phyloP scores from a whole-genome alignment of 139 green algal genomes.

The Volvox reticuliferus region DNA sequence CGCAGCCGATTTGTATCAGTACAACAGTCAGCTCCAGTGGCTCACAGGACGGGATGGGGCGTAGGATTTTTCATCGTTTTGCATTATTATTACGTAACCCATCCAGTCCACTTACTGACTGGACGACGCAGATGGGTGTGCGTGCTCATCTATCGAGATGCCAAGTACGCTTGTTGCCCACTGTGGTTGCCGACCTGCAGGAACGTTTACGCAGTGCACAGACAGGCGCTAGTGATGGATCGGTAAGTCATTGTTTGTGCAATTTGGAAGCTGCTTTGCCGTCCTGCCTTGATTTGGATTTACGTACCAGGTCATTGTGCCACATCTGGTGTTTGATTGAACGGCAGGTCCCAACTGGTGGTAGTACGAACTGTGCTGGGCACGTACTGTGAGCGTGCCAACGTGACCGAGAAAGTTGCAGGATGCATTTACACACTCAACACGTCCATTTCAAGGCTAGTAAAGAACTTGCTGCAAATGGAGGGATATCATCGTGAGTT shows the following conservation, averaged over 20 bases:
- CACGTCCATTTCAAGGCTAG: background rate
- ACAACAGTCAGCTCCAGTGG: no score
- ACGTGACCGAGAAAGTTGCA: background rate
- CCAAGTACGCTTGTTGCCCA: no score
- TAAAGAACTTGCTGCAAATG: background rate
- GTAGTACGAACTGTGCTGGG: conserved; percentile 4
- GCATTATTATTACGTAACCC: no score
- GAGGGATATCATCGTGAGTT: conserved; percentile 31
- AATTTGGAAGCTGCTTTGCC: no score
- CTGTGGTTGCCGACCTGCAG: background rate
- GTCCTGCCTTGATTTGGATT: background rate
- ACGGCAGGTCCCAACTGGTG: conserved; percentile 16
- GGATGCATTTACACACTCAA: background rate
- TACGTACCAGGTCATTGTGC: background rate
- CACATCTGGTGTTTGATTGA: background rate
- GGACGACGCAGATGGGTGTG: no score
- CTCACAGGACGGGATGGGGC: no score
- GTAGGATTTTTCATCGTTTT: no score
- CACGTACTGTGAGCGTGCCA: conserved; percentile 4
- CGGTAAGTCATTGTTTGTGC: background rate
- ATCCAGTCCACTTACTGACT: no score
- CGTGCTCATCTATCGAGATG: no score
- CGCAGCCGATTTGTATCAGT: no score
- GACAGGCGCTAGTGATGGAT: conserved; percentile 7
- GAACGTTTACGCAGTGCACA: background rate